Percentiles rank a stretch among this genome's conserved stretches.
These are phyloP conservation scores for Colletotrichum sp. DNA, from an alignment of 2,329 filamentous ascomycete species.

Conservation along the genomic window DNA sequence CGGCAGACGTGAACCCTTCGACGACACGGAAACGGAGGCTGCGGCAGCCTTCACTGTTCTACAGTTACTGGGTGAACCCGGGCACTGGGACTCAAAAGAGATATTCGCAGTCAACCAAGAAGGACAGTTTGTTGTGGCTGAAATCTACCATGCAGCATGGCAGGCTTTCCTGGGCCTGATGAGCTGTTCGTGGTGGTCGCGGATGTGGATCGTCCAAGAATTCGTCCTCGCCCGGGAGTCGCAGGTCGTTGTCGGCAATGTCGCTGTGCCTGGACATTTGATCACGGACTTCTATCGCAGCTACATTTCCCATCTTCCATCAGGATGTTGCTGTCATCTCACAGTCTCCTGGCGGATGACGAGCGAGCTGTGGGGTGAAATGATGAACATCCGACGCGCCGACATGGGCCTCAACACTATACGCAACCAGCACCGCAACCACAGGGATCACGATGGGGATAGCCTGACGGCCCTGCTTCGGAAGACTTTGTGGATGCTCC, in stretches of 20 bases:
- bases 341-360: neutral
- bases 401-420: neutral
- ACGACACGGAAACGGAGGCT: neutral
- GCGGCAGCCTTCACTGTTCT: neutral
- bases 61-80: neutral
- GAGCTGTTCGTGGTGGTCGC: neutral
- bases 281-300: neutral
- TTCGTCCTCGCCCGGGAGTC: neutral
- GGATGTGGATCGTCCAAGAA: neutral
- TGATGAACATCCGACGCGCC: neutral
- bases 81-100: neutral
- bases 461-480: neutral
- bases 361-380: neutral
- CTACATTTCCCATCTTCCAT: neutral
- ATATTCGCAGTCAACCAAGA: neutral
- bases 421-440: neutral
- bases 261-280: neutral
- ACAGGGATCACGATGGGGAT: rapidly evolving
- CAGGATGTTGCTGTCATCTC: neutral
- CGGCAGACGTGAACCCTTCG: neutral
- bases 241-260: neutral
- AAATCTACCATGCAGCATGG: neutral
- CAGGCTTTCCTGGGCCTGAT: neutral
- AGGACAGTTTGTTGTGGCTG: neutral
- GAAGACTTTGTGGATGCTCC: neutral